These are phyloP conservation scores for Aschersonia sp. DNA, from an alignment of 2,329 filamentous ascomycete species.

Conservation along the genomic window DNA sequence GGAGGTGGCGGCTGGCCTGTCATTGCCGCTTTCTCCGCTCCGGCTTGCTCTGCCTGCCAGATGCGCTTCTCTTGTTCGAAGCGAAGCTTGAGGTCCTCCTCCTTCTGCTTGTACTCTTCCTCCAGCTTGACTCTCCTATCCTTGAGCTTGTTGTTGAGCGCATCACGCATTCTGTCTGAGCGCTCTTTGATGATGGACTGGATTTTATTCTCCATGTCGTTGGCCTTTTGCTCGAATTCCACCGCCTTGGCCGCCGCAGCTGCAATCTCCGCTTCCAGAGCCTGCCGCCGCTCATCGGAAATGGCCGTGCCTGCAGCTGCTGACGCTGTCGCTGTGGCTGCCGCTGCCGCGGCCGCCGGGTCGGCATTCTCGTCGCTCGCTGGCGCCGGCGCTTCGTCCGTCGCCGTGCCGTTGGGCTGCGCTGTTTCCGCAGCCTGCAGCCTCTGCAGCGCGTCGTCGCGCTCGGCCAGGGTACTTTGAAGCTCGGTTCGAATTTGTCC, in stretches of 20 bases:
- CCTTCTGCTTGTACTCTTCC: slow-evolving; percentile 38
- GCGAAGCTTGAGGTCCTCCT: slow-evolving; percentile 35
- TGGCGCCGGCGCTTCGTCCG: neutral
- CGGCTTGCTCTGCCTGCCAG: slow-evolving; percentile 38
- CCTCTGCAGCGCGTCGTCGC: slow-evolving; percentile 41
- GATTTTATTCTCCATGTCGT: slow-evolving; percentile 49
- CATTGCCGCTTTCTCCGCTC: slow-evolving; percentile 10
- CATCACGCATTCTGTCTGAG: slow-evolving; percentile 54
- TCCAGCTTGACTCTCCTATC: slow-evolving; percentile 44
- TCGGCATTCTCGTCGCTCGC: neutral
- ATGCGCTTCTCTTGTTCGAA: slow-evolving; percentile 51
- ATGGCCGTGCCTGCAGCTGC: slow-evolving; percentile 14
- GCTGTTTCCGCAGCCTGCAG: slow-evolving; percentile 9
- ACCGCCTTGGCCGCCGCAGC: slow-evolving; percentile 45
- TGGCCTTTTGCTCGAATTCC: slow-evolving; percentile 48
- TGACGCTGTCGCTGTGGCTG: neutral
- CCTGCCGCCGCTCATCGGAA: slow-evolving; percentile 43
- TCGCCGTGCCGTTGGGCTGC: neutral
- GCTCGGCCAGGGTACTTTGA: slow-evolving; percentile 43
- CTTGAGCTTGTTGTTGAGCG: slow-evolving; percentile 54
- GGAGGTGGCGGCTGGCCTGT: slow-evolving; percentile 5
- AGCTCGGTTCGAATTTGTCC: slow-evolving; percentile 42
- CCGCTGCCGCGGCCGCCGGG: neutral
- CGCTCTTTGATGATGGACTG: slow-evolving; percentile 47
- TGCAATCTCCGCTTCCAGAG: slow-evolving; percentile 47